A percentile compares a stretch with the other conserved stretches of the same genome.
Conservation (phyloP, 768 basidiomycete species). For the Russula ochroleuca region DNA sequence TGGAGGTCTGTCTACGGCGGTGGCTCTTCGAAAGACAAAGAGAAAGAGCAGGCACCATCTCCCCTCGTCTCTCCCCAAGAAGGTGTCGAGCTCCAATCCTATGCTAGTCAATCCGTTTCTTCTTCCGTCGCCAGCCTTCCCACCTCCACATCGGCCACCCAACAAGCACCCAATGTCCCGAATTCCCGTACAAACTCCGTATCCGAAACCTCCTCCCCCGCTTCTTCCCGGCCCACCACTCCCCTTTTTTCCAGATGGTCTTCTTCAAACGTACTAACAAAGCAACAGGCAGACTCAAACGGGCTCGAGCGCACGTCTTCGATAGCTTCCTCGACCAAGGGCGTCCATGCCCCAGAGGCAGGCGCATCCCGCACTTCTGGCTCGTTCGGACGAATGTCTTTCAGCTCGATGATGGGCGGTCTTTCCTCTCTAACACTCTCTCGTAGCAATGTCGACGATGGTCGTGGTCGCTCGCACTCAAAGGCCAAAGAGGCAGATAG, state of each 20-base stretch:
- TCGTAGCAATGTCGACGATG: slow-evolving; percentile 38
- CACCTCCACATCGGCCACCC: slow-evolving; percentile 25
- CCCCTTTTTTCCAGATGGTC: slow-evolving; percentile 33
- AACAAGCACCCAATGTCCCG: slow-evolving; percentile 21
- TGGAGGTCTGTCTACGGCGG: slow-evolving; percentile 33
- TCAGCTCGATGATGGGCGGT: slow-evolving; percentile 68
- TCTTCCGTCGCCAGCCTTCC: slow-evolving; percentile 27
- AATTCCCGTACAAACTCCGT: slow-evolving; percentile 31
- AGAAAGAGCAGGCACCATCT: slow-evolving; percentile 14
- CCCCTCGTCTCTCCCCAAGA: slow-evolving; percentile 33
- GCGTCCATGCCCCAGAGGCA: slow-evolving; percentile 20
- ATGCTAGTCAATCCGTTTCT: slow-evolving; percentile 29
- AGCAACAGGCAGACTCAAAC: slow-evolving; percentile 46
- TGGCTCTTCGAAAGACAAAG: slow-evolving; percentile 30
- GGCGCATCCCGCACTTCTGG: slow-evolving; percentile 36
- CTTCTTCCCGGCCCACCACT: slow-evolving; percentile 32
- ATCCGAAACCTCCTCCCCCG: slow-evolving; percentile 27
- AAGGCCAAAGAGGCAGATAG: slow-evolving; percentile 37
- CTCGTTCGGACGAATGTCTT: slow-evolving; percentile 59
- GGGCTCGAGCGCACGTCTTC: slow-evolving; percentile 47
- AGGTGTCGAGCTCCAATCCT: slow-evolving; percentile 33
- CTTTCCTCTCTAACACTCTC: slow-evolving; percentile 61
- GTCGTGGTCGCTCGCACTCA: slow-evolving; percentile 46
- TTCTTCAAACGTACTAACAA: slow-evolving; percentile 34
- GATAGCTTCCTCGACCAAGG: slow-evolving; percentile 26